Percentiles rank a stretch among this genome's conserved stretches.
Conservation (phyloP, 176 grass and related monocot genomes). For the Carex cristatella region DNA sequence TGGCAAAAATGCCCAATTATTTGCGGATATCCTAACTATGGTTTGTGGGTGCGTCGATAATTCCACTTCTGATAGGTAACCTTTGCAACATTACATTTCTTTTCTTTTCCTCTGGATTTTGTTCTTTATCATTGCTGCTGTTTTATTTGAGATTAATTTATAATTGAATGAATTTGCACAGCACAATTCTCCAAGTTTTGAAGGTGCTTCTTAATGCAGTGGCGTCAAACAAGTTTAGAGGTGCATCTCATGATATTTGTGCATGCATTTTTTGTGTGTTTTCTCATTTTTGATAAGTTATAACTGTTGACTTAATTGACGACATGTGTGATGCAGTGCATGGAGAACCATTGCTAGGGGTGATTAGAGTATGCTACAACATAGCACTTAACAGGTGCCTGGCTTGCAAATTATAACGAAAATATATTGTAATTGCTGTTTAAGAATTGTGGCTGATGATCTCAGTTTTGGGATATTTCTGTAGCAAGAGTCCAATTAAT, state of each 20-base stretch:
- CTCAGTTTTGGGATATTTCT: slow-evolving; percentile 27
- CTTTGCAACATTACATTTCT: not conserved
- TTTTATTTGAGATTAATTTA: not conserved
- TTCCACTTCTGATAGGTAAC: slow-evolving; percentile 87
- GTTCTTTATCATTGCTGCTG: not conserved
- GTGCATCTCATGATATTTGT: slow-evolving; percentile 30
- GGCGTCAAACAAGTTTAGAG: slow-evolving; percentile 98
- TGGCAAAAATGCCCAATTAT: slow-evolving; percentile 82
- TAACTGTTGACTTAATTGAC: not conserved
- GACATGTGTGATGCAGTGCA: slow-evolving; percentile 54
- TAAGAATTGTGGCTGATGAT: slow-evolving; percentile 27
- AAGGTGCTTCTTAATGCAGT: slow-evolving; percentile 98
- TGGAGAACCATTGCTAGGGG: slow-evolving; percentile 91
- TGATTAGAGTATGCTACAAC: slow-evolving; percentile 99
- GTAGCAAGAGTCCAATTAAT: slow-evolving; percentile 96
- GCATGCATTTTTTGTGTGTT: not conserved
- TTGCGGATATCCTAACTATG: slow-evolving; percentile 84
- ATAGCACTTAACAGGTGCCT: slow-evolving; percentile 98
- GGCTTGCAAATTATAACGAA: slow-evolving; percentile 5
- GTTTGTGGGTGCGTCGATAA: slow-evolving; percentile 91
- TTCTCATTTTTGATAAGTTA: slow-evolving; percentile 1
- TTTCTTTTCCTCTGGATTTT: not conserved
- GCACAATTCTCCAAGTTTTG: slow-evolving; percentile 94
- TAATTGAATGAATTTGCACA: slow-evolving; percentile 35
- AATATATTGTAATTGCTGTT: slow-evolving; percentile 26